A percentile compares a stretch with the other conserved stretches of the same genome.
These are phyloP conservation scores for Alternaria infectoria DNA, from an alignment of 2,329 filamentous ascomycete genomes.

Conservation along the genomic window DNA sequence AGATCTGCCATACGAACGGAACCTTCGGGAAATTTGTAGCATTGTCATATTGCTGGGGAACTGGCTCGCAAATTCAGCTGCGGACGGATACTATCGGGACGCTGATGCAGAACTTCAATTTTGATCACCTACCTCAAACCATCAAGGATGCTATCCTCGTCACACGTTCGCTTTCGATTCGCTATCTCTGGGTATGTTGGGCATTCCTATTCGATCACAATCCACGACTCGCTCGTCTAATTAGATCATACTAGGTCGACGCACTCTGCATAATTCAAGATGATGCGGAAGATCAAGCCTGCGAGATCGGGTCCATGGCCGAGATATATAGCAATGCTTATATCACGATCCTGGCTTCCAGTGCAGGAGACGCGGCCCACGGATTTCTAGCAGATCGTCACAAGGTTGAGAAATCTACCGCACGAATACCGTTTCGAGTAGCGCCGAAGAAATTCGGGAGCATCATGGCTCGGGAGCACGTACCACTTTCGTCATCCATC, in stretches of 20 bases:
- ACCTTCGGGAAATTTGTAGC: neutral
- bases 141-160: neutral
- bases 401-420: fast-evolving
- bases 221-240: too few species aligned
- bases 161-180: neutral
- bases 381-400: neutral
- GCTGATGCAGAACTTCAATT: neutral
- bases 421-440: neutral
- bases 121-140: neutral
- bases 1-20: neutral
- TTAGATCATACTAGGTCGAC: neutral
- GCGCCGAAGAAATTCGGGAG: neutral
- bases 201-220: fast-evolving
- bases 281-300: neutral
- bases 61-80: neutral
- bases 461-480: neutral
- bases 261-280: neutral
- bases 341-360: neutral
- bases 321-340: neutral
- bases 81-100: too few species aligned
- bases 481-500: too few species aligned
- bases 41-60: neutral
- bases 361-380: neutral
- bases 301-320: neutral
- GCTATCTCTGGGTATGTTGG: neutral